Conservation (phyloP, 805 yeast species). For the Starmerella sirachaensis region DNA sequence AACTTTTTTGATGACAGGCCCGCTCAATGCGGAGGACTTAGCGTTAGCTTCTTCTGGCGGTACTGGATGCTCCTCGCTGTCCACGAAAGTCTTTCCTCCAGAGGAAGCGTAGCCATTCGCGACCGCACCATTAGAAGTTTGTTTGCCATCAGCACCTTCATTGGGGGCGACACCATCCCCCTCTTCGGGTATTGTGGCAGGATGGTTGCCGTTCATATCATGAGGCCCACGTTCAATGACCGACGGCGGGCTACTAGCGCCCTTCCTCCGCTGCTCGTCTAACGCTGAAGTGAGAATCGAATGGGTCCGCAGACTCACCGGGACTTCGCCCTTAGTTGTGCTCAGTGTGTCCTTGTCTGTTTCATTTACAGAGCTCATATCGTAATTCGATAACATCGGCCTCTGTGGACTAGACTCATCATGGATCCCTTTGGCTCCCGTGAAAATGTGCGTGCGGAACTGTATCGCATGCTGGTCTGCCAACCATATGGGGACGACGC, state of each 20-base stretch:
- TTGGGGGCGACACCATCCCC: too few species aligned
- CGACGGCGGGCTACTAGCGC: too few species aligned
- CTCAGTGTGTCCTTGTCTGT: slow-evolving; percentile 1
- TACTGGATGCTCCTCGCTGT: not conserved
- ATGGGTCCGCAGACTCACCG: too few species aligned
- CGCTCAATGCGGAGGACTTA: slow-evolving; percentile 16
- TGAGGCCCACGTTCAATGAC: too few species aligned
- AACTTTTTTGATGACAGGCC: slow-evolving; percentile 18
- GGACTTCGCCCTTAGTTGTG: not conserved
- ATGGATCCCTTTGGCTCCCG: slow-evolving; percentile 11
- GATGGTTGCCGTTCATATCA: too few species aligned
- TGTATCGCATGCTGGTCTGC: slow-evolving; percentile 10
- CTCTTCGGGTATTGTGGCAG: too few species aligned
- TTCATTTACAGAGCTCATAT: slow-evolving; percentile 10
- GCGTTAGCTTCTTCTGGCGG: not conserved
- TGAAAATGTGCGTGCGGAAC: slow-evolving; percentile 18
- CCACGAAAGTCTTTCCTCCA: not conserved
- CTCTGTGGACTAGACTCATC: slow-evolving; percentile 3
- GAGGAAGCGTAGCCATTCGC: too few species aligned
- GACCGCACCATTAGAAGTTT: too few species aligned
- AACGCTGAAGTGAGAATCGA: too few species aligned
- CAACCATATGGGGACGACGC: slow-evolving; percentile 19
- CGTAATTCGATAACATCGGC: slow-evolving; percentile 18
- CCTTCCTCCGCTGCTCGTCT: too few species aligned
- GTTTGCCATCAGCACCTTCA: too few species aligned